phyloP scores from a whole-genome alignment of 2,329 filamentous ascomycete species.

The Harringtonia aguacate region DNA sequence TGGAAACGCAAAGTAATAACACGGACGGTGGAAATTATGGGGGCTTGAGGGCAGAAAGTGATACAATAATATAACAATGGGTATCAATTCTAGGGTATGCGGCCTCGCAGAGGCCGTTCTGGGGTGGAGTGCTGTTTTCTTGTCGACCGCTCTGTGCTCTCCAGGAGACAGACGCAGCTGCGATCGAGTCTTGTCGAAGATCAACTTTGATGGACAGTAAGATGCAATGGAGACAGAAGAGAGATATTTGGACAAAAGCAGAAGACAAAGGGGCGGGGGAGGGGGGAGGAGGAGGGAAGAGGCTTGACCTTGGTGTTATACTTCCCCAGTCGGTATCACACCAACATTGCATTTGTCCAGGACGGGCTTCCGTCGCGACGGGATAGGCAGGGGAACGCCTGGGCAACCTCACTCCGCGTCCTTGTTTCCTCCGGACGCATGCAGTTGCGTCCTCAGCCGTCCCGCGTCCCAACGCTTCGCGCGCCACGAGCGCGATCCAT shows the following conservation, averaged over 20 bases:
- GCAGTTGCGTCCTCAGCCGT: slow-evolving; percentile 5
- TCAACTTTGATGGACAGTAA: neutral
- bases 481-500: slow-evolving; percentile 7
- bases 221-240: neutral
- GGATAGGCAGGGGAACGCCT: neutral
- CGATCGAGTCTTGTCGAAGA: neutral
- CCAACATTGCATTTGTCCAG: neutral
- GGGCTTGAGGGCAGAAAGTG: no score
- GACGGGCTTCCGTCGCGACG: slow-evolving; percentile 2
- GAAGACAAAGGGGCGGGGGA: neutral
- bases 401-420: neutral
- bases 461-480: neutral
- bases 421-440: no score
- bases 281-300: neutral
- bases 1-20: no score
- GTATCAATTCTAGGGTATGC: no score
- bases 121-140: no score
- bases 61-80: no score
- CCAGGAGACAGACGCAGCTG: slow-evolving; percentile 7
- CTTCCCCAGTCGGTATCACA: no score
- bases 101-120: no score
- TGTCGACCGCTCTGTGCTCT: slow-evolving; percentile 8
- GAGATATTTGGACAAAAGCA: neutral
- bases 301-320: neutral
- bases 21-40: neutral